phyloP scores from a whole-genome alignment of 306 rosid genomes.

The Quercus berberidifolia region DNA sequence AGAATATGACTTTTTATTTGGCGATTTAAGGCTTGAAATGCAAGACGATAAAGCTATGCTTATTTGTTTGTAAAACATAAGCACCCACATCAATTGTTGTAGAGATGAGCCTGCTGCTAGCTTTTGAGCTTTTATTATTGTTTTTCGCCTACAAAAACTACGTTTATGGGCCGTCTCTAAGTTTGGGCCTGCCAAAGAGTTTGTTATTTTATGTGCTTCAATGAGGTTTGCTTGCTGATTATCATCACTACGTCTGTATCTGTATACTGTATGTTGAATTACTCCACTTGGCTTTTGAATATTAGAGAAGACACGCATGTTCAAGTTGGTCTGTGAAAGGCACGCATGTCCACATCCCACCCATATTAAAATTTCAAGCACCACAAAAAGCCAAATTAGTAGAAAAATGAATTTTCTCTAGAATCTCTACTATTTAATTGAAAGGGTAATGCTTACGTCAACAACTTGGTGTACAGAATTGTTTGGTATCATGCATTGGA shows the following conservation, averaged over 20 bases:
- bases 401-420: background rate
- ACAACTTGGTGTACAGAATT: constrained; percentile 4
- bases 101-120: too few species aligned
- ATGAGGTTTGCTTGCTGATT: background rate
- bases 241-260: background rate
- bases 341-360: background rate
- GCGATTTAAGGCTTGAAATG: too few species aligned
- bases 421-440: constrained; percentile 30
- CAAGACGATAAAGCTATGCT: too few species aligned
- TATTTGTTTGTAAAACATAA: too few species aligned
- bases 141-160: too few species aligned
- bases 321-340: background rate
- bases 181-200: background rate
- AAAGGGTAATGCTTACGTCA: constrained; percentile 13
- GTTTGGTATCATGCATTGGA: too few species aligned
- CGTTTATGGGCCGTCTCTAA: background rate
- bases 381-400: too few species aligned
- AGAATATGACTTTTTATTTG: too few species aligned
- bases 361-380: background rate
- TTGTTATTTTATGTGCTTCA: too few species aligned
- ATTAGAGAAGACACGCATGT: background rate
- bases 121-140: too few species aligned
- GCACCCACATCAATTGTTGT: too few species aligned
- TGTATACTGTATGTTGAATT: background rate
- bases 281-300: background rate